These are phyloP conservation scores for Penstemon newberryi DNA, from an alignment of 257 asterid species.

Conservation along the genomic window DNA sequence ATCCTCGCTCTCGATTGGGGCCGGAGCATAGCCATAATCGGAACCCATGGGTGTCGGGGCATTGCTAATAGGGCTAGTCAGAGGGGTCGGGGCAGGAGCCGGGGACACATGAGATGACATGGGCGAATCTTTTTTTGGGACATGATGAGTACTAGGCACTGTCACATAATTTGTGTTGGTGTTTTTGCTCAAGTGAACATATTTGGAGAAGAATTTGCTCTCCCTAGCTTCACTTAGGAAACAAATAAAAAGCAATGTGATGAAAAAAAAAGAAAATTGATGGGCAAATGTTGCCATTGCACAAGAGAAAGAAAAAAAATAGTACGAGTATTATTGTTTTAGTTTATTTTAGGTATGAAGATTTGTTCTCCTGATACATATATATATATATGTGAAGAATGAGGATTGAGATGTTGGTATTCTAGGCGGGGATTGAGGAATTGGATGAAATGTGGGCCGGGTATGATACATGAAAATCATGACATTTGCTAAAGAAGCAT, in stretches of 20 bases:
- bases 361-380: constrained; percentile 15
- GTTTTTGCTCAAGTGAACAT: constrained; percentile 28
- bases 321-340: too few species aligned
- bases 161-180: constrained; percentile 26
- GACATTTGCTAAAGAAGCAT: constrained; percentile 39
- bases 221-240: constrained; percentile 47
- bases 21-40: constrained; percentile 23
- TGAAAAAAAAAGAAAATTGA: constrained; percentile 31
- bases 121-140: constrained; percentile 14
- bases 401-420: not conserved
- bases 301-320: not conserved
- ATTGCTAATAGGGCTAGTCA: not conserved
- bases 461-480: constrained; percentile 30
- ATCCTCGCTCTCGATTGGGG: constrained; percentile 34
- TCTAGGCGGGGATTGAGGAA: constrained; percentile 60
- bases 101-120: constrained; percentile 32
- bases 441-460: constrained; percentile 37
- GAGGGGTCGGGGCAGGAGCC: constrained; percentile 36
- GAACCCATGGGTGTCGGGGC: constrained; percentile 14
- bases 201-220: constrained; percentile 46
- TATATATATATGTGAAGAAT: not conserved
- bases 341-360: not conserved
- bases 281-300: constrained; percentile 42
- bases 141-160: not conserved
- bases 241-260: constrained; percentile 25